These are phyloP conservation scores for Cryptococcus sp. DNA, from an alignment of 1,284 basidiomycete species.

Conservation along the genomic window DNA sequence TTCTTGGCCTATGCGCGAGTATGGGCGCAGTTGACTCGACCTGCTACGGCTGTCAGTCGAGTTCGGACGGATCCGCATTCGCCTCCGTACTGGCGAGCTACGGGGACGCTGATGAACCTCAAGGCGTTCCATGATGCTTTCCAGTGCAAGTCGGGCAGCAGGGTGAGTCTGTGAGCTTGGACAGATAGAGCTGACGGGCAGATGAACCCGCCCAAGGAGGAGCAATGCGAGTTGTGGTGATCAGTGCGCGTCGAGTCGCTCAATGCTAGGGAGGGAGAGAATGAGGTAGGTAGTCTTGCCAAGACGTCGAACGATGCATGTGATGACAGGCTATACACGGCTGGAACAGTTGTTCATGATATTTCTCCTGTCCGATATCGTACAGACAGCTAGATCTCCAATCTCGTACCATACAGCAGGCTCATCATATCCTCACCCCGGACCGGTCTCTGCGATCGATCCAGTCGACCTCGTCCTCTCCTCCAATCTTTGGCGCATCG, in stretches of 20 bases:
- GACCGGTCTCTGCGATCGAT: slow-evolving; percentile 4
- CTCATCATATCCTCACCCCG: not conserved
- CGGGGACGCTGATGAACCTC: slow-evolving; percentile 63
- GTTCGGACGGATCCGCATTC: slow-evolving; percentile 85
- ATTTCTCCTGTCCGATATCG: too few species aligned
- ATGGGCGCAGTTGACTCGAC: slow-evolving; percentile 37
- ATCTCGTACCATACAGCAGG: too few species aligned
- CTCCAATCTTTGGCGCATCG: slow-evolving; percentile 33
- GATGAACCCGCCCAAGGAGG: slow-evolving; percentile 39
- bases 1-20: slow-evolving; percentile 68
- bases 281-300: not conserved
- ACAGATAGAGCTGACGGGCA: slow-evolving; percentile 1
- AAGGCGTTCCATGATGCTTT: slow-evolving; percentile 45
- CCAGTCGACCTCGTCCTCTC: slow-evolving; percentile 33
- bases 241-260: not conserved
- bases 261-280: not conserved
- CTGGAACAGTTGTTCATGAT: too few species aligned
- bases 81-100: slow-evolving; percentile 67
- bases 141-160: slow-evolving; percentile 40
- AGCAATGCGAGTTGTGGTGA: slow-evolving; percentile 40
- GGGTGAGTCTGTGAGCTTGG: slow-evolving; percentile 22
- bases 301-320: not conserved
- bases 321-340: not conserved
- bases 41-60: slow-evolving; percentile 58
- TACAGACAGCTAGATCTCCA: too few species aligned